Conservation (phyloP, 225 moss, liverwort and hornwort species). For the Anthoceros angustus region DNA sequence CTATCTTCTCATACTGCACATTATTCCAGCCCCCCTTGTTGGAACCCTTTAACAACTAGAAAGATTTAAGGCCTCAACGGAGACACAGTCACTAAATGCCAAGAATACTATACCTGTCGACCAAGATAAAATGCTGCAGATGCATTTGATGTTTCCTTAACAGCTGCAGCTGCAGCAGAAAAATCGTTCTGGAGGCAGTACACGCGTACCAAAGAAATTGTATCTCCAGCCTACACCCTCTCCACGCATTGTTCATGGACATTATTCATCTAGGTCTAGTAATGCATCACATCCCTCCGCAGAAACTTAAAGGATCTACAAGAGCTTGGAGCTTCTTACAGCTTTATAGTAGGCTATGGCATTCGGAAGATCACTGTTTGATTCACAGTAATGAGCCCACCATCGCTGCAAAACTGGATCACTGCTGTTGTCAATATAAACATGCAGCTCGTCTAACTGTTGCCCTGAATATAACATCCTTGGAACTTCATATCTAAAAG, state of each 20-base stretch:
- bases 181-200: conserved; percentile 72
- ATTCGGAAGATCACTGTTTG: conserved; percentile 61
- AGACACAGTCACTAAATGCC: background rate
- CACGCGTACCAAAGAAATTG: conserved; percentile 62
- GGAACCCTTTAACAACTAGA: background rate
- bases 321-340: conserved; percentile 23
- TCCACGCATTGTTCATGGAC: background rate
- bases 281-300: background rate
- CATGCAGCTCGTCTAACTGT: conserved; percentile 72
- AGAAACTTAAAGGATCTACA: background rate
- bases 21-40: background rate
- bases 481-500: conserved; percentile 66
- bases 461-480: conserved; percentile 73
- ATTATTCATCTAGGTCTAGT: background rate
- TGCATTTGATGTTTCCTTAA: conserved; percentile 35
- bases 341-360: conserved; percentile 70
- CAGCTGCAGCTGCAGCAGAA: conserved; percentile 44
- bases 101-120: conserved; percentile 33
- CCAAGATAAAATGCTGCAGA: conserved; percentile 83
- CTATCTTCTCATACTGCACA: conserved; percentile 76
- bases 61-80: background rate
- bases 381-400: conserved; percentile 97
- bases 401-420: conserved; percentile 71
- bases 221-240: conserved; percentile 56
- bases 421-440: conserved; percentile 66